Conservation (phyloP, 768 basidiomycete species). For the Cantharellus cinnabarinus region DNA sequence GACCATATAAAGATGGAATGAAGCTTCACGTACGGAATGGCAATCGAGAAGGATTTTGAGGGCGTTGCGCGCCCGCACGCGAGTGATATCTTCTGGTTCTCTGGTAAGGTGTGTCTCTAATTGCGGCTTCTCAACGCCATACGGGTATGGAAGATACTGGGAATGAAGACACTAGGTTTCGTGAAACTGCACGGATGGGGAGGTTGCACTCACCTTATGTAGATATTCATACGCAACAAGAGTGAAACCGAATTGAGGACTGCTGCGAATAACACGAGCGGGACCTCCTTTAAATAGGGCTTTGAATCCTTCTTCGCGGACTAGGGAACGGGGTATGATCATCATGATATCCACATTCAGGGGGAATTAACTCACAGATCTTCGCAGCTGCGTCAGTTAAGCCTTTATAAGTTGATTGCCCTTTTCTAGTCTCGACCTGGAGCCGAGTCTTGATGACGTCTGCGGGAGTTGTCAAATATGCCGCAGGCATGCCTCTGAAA, state of each 20-base stretch:
- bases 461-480: slow-evolving; percentile 80
- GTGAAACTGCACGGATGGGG: neutral
- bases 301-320: slow-evolving; percentile 70
- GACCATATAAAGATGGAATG: too few relatives aligned
- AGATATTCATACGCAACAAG: slow-evolving; percentile 61
- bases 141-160: slow-evolving; percentile 46
- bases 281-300: slow-evolving; percentile 87
- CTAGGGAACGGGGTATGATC: slow-evolving; percentile 19
- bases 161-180: slow-evolving; percentile 12
- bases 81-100: slow-evolving; percentile 45
- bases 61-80: slow-evolving; percentile 83
- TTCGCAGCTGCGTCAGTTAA: slow-evolving; percentile 72
- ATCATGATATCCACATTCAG: neutral
- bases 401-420: slow-evolving; percentile 83
- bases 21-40: slow-evolving; percentile 27
- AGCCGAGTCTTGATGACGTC: slow-evolving; percentile 96
- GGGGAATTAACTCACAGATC: slow-evolving; percentile 42
- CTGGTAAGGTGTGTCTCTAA: slow-evolving; percentile 47
- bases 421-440: slow-evolving; percentile 81
- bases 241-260: slow-evolving; percentile 89
- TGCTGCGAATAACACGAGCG: slow-evolving; percentile 71
- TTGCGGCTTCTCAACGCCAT: slow-evolving; percentile 37
- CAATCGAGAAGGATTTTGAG: slow-evolving; percentile 80
- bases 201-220: slow-evolving; percentile 29
- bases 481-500: slow-evolving; percentile 88